These are phyloP conservation scores for Holtermanniella nyarrowii DNA, from an alignment of 768 basidiomycete genomes.

Conservation along the genomic window DNA sequence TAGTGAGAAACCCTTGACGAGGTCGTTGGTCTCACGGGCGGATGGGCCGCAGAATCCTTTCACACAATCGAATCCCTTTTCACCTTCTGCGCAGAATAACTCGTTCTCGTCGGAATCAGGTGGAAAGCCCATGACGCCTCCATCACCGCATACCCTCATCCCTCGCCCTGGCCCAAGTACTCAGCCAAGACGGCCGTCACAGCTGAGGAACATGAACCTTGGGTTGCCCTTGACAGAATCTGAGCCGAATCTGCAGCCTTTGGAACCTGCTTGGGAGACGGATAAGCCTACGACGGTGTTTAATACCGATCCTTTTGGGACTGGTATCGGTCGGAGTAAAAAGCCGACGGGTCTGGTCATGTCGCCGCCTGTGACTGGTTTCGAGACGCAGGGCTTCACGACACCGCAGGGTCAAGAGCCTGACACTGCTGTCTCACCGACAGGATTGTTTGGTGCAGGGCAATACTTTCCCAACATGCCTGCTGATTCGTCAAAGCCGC, in stretches of 20 bases:
- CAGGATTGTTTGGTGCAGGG: background rate
- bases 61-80: slow-evolving; percentile 10
- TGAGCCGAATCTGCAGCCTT: slow-evolving; percentile 12
- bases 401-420: too few relatives aligned
- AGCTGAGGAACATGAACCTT: slow-evolving; percentile 36
- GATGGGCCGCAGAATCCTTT: slow-evolving; percentile 19
- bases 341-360: slow-evolving; percentile 23
- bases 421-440: background rate
- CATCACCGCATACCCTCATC: slow-evolving; percentile 24
- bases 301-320: slow-evolving; percentile 32
- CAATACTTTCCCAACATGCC: background rate
- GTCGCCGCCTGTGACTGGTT: slow-evolving; percentile 42
- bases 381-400: too few relatives aligned
- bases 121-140: slow-evolving; percentile 17
- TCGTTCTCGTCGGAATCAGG: slow-evolving; percentile 11
- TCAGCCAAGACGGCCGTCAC: slow-evolving; percentile 38
- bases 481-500: background rate
- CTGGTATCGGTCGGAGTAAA: background rate
- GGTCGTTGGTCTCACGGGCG: slow-evolving; percentile 17
- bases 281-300: slow-evolving; percentile 18
- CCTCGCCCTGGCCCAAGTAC: slow-evolving; percentile 12
- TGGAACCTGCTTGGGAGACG: slow-evolving; percentile 20
- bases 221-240: slow-evolving; percentile 21
- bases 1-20: background rate
- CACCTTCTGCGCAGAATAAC: slow-evolving; percentile 1